These are phyloP conservation scores for Sugiyamaella qingdaonensis DNA, from an alignment of 805 yeast species.

Conservation along the genomic window DNA sequence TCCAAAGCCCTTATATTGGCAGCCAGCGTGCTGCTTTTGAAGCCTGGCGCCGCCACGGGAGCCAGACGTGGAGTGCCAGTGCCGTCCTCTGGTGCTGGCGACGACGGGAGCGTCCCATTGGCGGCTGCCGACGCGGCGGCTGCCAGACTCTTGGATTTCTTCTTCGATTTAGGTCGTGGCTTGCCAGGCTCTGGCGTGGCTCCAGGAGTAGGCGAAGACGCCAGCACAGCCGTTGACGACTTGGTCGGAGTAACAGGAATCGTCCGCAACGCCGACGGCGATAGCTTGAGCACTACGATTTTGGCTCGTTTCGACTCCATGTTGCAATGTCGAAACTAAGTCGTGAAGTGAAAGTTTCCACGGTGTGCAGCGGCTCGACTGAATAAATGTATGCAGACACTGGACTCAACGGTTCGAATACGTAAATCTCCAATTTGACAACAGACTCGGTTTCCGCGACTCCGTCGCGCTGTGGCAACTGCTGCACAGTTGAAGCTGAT, in stretches of 20 bases:
- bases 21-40: constrained; percentile 23
- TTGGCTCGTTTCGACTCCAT: not conserved
- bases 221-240: not conserved
- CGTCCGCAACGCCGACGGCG: constrained; percentile 4
- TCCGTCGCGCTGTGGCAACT: no score
- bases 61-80: constrained; percentile 9
- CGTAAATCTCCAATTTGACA: no score
- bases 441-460: no score
- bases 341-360: not conserved
- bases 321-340: not conserved
- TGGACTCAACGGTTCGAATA: no score
- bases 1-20: constrained; percentile 38
- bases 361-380: no score
- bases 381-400: no score
- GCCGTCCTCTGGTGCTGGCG: constrained; percentile 6
- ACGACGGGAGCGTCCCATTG: constrained; percentile 3
- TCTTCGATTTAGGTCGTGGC: not conserved
- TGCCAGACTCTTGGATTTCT: not conserved
- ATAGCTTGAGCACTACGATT: constrained; percentile 20
- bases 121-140: constrained; percentile 2
- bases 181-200: constrained; percentile 6
- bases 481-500: no score
- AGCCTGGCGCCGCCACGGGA: constrained; percentile 12
- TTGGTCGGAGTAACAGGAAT: constrained; percentile 1
- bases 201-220: not conserved